Evolutionary conservation across 2,329 filamentous ascomycete genomes (phyloP).

Genomic region (Aspergillus flavus): DNA sequence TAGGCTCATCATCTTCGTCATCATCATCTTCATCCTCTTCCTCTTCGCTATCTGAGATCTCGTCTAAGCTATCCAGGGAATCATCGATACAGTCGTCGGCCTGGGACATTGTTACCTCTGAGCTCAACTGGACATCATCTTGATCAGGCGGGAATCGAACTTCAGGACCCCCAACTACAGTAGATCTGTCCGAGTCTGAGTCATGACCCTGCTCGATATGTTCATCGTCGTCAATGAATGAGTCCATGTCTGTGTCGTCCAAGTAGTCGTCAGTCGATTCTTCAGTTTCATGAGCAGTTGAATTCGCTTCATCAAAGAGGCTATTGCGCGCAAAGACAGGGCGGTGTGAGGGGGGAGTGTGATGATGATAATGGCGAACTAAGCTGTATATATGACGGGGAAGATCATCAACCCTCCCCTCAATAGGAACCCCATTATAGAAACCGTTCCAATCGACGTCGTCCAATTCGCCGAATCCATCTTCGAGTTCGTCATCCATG

Average conservation of each 20-base stretch:
- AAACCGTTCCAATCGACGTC: conserved; percentile 24
- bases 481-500: conserved; percentile 29
- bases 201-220: conserved; percentile 21
- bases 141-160: conserved; percentile 16
- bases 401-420: conserved; percentile 17
- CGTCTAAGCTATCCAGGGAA: conserved; percentile 2
- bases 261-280: conserved; percentile 30
- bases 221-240: conserved; percentile 39
- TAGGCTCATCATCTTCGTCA: conserved; percentile 25
- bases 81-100: conserved; percentile 4
- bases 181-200: conserved; percentile 36
- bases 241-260: conserved; percentile 37
- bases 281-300: conserved; percentile 17
- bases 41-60: conserved; percentile 17
- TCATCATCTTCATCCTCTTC: conserved; percentile 20
- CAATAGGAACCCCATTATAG: conserved; percentile 15
- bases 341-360: background rate
- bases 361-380: background rate
- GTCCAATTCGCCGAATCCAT: conserved; percentile 29
- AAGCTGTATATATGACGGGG: conserved; percentile 12
- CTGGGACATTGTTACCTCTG: conserved; percentile 20
- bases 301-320: conserved; percentile 9
- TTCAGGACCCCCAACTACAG: conserved; percentile 31
- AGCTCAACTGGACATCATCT: conserved; percentile 19
- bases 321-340: background rate